phyloP scores from a whole-genome alignment of 2,329 filamentous ascomycete species.

The Chalaropsis thielavioides region DNA sequence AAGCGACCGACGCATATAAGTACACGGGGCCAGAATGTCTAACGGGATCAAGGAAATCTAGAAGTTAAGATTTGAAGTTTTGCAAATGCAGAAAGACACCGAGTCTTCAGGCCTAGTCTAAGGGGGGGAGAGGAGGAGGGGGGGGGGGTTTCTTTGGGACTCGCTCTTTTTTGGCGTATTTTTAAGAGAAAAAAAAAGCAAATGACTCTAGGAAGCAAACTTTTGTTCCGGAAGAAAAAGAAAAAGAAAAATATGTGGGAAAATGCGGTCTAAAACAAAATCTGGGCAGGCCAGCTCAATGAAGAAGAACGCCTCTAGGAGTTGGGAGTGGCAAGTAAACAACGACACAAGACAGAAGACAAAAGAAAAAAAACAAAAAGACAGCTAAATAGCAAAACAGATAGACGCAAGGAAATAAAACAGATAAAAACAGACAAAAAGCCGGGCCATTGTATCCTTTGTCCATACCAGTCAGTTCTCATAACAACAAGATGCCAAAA shows the following conservation, averaged over 20 bases:
- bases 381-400: neutral
- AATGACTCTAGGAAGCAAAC: neutral
- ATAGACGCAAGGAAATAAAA: slow-evolving; percentile 2
- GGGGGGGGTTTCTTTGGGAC: neutral
- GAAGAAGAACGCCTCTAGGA: slow-evolving; percentile 1
- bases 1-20: too few relatives aligned
- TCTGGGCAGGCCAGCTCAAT: slow-evolving; percentile 7
- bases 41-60: neutral
- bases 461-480: slow-evolving; percentile 8
- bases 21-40: too few relatives aligned
- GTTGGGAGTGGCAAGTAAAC: neutral
- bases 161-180: neutral
- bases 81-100: slow-evolving; percentile 6
- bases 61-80: neutral
- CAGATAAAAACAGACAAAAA: slow-evolving; percentile 1
- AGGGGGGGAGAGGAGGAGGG: neutral
- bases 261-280: slow-evolving; percentile 4
- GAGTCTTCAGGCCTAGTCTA: slow-evolving; percentile 3
- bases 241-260: neutral
- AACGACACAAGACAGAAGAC: neutral
- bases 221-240: slow-evolving; percentile 1
- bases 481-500: slow-evolving; percentile 5
- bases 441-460: slow-evolving; percentile 4
- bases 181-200: neutral
- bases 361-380: neutral